Percentiles rank a stretch among this genome's conserved stretches.
phyloP scores from a whole-genome alignment of 148 eudicot species.

The Rhododendron ferrugineum region DNA sequence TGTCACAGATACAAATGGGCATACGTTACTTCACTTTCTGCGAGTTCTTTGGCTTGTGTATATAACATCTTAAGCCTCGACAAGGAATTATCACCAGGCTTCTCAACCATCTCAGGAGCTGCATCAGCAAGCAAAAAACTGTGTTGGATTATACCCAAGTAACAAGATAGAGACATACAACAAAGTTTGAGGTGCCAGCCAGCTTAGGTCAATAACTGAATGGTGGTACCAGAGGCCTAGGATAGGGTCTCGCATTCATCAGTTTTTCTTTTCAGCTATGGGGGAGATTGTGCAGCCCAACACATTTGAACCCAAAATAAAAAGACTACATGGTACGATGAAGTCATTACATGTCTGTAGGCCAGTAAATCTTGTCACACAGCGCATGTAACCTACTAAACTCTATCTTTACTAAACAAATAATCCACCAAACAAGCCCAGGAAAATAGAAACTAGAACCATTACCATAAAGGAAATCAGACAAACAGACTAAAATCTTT shows the following conservation, averaged over 20 bases:
- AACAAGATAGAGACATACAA: background rate
- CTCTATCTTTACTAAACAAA: background rate
- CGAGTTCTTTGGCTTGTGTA: conserved; percentile 67
- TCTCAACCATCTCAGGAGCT: conserved; percentile 94
- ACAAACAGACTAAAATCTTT: background rate
- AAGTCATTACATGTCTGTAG: background rate
- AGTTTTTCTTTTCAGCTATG: background rate
- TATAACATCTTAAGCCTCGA: conserved; percentile 59
- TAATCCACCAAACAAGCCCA: background rate
- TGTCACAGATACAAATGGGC: conserved; percentile 9
- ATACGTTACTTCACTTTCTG: conserved; percentile 81
- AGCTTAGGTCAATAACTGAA: background rate
- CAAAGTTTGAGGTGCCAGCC: background rate
- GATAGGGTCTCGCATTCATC: background rate
- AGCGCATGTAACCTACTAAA: background rate
- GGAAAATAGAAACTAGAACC: background rate
- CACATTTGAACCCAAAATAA: background rate
- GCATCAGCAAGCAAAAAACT: conserved; percentile 23
- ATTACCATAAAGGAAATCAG: background rate
- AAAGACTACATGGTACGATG: background rate
- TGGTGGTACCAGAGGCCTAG: conserved; percentile 1
- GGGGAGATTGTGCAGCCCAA: background rate
- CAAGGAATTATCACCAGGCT: conserved; percentile 81
- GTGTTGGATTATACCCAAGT: too few relatives aligned
- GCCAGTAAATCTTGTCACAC: background rate